Evolutionary conservation across 768 basidiomycete species (phyloP).

Genomic region (Tulasnella sp.): DNA sequence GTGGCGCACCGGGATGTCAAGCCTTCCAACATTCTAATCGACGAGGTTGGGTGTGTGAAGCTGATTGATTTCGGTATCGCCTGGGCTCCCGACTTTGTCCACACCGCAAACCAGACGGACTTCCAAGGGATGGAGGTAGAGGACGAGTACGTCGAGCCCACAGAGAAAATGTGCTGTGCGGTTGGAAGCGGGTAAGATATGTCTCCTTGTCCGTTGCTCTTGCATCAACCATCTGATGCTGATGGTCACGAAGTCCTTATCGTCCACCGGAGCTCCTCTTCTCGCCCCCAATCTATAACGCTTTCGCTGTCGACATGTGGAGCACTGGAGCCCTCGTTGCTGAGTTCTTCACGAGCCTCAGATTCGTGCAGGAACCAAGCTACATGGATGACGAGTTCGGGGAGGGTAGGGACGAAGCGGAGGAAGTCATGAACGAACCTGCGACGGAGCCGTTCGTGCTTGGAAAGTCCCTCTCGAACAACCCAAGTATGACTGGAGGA

Average conservation of each 20-base stretch:
- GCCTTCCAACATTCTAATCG: slow-evolving; percentile 76
- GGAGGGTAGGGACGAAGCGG: slow-evolving; percentile 41
- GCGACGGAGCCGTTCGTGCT: slow-evolving; percentile 49
- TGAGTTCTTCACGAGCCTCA: slow-evolving; percentile 75
- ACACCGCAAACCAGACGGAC: slow-evolving; percentile 36
- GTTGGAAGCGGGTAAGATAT: slow-evolving; percentile 79
- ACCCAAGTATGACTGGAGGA: not conserved
- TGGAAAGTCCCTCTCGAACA: slow-evolving; percentile 39
- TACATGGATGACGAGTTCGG: slow-evolving; percentile 29
- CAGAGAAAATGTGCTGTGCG: slow-evolving; percentile 70
- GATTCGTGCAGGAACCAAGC: slow-evolving; percentile 42
- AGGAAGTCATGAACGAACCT: slow-evolving; percentile 46
- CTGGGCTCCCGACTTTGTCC: slow-evolving; percentile 42
- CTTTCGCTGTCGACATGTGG: slow-evolving; percentile 79
- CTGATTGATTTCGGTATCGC: slow-evolving; percentile 89
- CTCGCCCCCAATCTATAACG: slow-evolving; percentile 67
- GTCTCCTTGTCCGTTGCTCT: not conserved
- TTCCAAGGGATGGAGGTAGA: slow-evolving; percentile 42
- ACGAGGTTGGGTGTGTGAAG: slow-evolving; percentile 61
- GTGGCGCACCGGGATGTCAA: slow-evolving; percentile 90
- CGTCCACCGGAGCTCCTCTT: slow-evolving; percentile 91
- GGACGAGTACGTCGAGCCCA: slow-evolving; percentile 47
- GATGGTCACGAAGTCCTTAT: slow-evolving; percentile 59
- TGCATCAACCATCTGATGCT: not conserved
- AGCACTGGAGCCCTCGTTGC: slow-evolving; percentile 75